A percentile compares a stretch with the other conserved stretches of the same genome.
These are phyloP conservation scores for Juglanconis sp. DNA, from an alignment of 2,329 filamentous ascomycete genomes.

Conservation along the genomic window DNA sequence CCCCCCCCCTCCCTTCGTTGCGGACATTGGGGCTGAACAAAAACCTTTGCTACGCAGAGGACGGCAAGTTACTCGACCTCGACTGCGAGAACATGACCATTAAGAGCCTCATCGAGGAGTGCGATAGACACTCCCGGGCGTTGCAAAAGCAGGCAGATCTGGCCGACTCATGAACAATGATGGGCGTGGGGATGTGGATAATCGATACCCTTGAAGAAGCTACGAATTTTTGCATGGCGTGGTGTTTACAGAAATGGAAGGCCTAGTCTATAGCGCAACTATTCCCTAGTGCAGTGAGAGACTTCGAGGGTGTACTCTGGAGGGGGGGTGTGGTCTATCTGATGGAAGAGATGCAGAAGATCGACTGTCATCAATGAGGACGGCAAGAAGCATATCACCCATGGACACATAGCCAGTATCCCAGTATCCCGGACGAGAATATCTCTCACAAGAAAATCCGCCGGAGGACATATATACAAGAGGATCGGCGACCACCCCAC, in stretches of 20 bases:
- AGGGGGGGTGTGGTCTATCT: no score
- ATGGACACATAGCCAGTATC: no score
- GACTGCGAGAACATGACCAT: constrained; percentile 80
- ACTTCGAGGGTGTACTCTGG: no score
- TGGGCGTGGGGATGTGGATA: neutral
- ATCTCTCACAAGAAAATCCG: no score
- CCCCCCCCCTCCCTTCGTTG: neutral
- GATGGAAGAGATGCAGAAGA: no score
- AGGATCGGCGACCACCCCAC: no score
- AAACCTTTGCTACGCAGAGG: constrained; percentile 55
- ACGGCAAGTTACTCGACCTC: constrained; percentile 85
- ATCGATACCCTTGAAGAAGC: neutral
- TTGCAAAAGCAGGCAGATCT: constrained; percentile 83
- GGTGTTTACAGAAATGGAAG: constrained; percentile 3
- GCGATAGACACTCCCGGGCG: constrained; percentile 81
- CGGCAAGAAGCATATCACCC: no score
- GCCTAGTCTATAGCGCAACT: neutral
- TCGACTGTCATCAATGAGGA: no score
- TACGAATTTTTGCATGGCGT: constrained; percentile 10
- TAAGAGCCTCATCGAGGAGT: constrained; percentile 81
- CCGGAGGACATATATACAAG: no score
- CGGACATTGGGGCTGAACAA: neutral
- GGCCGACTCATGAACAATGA: constrained; percentile 34
- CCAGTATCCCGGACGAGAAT: no score
- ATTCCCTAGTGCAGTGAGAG: neutral